These are phyloP conservation scores for Marasmius oreades DNA, from an alignment of 1,284 basidiomycete genomes.

Conservation along the genomic window DNA sequence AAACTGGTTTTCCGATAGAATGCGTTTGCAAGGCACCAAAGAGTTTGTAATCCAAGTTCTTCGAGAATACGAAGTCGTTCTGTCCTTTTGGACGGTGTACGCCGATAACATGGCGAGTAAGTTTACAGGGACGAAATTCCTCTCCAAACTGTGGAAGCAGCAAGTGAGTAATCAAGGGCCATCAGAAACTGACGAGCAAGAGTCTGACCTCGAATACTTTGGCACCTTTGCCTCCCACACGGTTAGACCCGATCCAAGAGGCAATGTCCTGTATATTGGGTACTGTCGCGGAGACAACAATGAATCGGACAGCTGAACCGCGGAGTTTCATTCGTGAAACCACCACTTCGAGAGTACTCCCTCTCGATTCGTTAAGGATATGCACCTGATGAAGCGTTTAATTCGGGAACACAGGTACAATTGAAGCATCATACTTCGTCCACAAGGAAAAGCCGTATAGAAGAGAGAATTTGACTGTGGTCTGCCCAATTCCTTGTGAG, in stretches of 20 bases:
- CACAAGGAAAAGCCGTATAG: constrained; percentile 78
- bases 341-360: constrained; percentile 91
- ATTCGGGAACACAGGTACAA: neutral
- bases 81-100: constrained; percentile 52
- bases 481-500: constrained; percentile 80
- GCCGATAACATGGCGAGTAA: constrained; percentile 70
- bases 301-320: constrained; percentile 70
- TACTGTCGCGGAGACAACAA: constrained; percentile 91
- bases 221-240: constrained; percentile 43
- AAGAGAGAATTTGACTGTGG: constrained; percentile 61
- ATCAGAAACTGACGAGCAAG: neutral
- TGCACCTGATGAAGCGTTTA: constrained; percentile 64
- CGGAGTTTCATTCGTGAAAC: constrained; percentile 88
- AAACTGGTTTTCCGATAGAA: constrained; percentile 72
- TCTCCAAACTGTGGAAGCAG: constrained; percentile 74
- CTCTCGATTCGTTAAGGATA: constrained; percentile 84
- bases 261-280: constrained; percentile 93
- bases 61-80: constrained; percentile 82
- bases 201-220: constrained; percentile 65
- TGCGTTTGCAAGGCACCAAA: constrained; percentile 70
- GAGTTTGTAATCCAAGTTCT: constrained; percentile 71
- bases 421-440: constrained; percentile 65
- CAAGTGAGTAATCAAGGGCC: neutral
- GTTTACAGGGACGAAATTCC: constrained; percentile 82
- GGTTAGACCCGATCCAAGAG: constrained; percentile 72